Evolutionary conservation across 148 eudicot genomes (phyloP).

Genomic region (Rhododendron mucronatum): DNA sequence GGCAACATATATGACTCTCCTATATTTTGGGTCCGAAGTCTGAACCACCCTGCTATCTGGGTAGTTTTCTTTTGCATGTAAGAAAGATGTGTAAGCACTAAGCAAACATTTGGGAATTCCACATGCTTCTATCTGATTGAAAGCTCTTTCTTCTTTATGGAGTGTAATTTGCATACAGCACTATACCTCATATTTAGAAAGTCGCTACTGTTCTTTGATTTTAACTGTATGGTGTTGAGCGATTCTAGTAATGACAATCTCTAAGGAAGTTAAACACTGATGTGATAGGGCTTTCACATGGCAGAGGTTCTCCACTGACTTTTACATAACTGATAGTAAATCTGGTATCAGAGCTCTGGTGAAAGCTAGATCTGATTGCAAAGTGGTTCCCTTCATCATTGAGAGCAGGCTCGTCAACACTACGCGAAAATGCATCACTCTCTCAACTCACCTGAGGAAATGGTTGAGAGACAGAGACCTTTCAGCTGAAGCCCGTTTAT

Average conservation of each 20-base stretch:
- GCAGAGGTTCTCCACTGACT: slow-evolving; percentile 54
- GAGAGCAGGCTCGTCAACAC: slow-evolving; percentile 45
- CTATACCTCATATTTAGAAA: background rate
- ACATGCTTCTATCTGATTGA: background rate
- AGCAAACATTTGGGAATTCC: background rate
- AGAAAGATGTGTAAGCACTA: background rate
- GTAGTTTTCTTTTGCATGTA: background rate
- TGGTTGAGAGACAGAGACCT: slow-evolving; percentile 47
- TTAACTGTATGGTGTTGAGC: background rate
- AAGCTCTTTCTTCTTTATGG: background rate
- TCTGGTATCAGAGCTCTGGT: slow-evolving; percentile 47
- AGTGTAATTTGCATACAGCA: background rate
- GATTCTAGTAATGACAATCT: background rate
- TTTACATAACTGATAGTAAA: slow-evolving; percentile 40
- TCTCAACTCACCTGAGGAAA: slow-evolving; percentile 36
- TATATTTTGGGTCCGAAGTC: background rate
- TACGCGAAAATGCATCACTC: slow-evolving; percentile 17
- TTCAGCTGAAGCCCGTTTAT: slow-evolving; percentile 27
- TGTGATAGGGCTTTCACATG: slow-evolving; percentile 6
- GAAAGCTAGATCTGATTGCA: slow-evolving; percentile 44
- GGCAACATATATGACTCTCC: background rate
- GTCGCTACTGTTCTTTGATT: background rate
- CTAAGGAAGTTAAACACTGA: slow-evolving; percentile 3
- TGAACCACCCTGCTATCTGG: background rate
- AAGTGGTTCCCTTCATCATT: slow-evolving; percentile 33